A percentile compares a stretch with the other conserved stretches of the same genome.
phyloP scores from a whole-genome alignment of 129 eudicot genomes.

The Heracleum sosnowskyi region DNA sequence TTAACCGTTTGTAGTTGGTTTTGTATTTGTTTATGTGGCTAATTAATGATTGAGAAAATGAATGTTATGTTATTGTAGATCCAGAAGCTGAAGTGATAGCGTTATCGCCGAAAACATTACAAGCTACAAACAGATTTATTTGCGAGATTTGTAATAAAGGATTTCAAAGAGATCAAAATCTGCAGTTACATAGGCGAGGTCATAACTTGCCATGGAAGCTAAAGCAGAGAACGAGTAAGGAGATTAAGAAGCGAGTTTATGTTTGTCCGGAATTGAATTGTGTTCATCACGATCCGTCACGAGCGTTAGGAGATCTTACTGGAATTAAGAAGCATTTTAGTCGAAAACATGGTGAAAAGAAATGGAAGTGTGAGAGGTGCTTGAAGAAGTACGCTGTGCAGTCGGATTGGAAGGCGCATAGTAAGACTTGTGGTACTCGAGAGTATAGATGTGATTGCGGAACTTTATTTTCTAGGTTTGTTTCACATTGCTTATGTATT shows the following conservation, averaged over 20 bases:
- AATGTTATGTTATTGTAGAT: constrained; percentile 30
- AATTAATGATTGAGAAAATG: not conserved
- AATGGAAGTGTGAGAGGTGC: constrained; percentile 79
- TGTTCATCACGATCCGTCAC: constrained; percentile 66
- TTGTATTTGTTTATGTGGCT: too few relatives aligned
- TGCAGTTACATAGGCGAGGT: constrained; percentile 89
- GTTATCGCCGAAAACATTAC: constrained; percentile 57
- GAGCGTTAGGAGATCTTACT: constrained; percentile 86
- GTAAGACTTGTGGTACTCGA: constrained; percentile 74
- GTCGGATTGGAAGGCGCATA: constrained; percentile 92
- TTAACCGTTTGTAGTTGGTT: too few relatives aligned
- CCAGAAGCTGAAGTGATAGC: constrained; percentile 87
- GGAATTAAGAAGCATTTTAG: constrained; percentile 88
- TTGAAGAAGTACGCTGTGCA: constrained; percentile 73
- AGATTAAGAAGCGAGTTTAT: constrained; percentile 62
- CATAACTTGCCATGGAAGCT: constrained; percentile 92
- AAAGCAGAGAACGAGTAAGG: constrained; percentile 55
- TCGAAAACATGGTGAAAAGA: constrained; percentile 85
- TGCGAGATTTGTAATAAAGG: constrained; percentile 92
- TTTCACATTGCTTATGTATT: not conserved
- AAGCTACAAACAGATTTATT: constrained; percentile 73
- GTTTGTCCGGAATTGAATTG: constrained; percentile 79
- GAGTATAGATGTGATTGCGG: constrained; percentile 90
- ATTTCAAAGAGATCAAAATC: constrained; percentile 84
- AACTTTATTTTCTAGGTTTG: constrained; percentile 70